Conservation (phyloP, 2,329 filamentous ascomycete species). For the Diplocarpon mali region DNA sequence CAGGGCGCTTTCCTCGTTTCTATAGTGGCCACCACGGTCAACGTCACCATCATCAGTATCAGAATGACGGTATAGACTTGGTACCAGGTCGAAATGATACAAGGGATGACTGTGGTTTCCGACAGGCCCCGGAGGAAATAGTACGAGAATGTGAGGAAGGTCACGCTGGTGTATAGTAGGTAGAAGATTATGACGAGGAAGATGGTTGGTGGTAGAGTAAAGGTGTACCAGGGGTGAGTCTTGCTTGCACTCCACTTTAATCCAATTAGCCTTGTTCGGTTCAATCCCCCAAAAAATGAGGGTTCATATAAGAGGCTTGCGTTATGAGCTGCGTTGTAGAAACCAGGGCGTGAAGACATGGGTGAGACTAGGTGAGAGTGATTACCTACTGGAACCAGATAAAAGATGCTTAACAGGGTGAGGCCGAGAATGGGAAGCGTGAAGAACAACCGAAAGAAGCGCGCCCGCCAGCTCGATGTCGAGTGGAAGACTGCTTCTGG, state of each 20-base stretch:
- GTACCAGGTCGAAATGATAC: slow-evolving; percentile 20
- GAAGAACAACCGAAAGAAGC: slow-evolving; percentile 5
- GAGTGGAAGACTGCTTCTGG: background rate
- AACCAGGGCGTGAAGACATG: too few species aligned
- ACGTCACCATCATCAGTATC: slow-evolving; percentile 1
- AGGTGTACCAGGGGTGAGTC: background rate
- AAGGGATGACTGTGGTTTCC: slow-evolving; percentile 22
- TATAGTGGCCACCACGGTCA: slow-evolving; percentile 14
- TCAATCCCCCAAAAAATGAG: background rate
- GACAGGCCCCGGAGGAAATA: slow-evolving; percentile 15
- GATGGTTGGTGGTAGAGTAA: slow-evolving; percentile 1
- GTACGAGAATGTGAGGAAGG: slow-evolving; percentile 7
- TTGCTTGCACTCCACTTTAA: too few species aligned
- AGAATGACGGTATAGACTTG: slow-evolving; percentile 18
- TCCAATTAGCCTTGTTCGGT: background rate
- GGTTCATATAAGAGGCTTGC: too few species aligned
- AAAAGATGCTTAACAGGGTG: background rate
- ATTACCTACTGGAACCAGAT: background rate
- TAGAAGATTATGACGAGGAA: slow-evolving; percentile 14
- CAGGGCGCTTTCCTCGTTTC: slow-evolving; percentile 18
- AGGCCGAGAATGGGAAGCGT: background rate
- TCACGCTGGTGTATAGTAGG: slow-evolving; percentile 1
- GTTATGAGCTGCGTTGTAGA: too few species aligned
- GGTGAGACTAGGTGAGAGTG: too few species aligned
- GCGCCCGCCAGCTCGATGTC: slow-evolving; percentile 4